Conservation (phyloP, 148 eudicot species). For the Amaranthus hypochondriacus region DNA sequence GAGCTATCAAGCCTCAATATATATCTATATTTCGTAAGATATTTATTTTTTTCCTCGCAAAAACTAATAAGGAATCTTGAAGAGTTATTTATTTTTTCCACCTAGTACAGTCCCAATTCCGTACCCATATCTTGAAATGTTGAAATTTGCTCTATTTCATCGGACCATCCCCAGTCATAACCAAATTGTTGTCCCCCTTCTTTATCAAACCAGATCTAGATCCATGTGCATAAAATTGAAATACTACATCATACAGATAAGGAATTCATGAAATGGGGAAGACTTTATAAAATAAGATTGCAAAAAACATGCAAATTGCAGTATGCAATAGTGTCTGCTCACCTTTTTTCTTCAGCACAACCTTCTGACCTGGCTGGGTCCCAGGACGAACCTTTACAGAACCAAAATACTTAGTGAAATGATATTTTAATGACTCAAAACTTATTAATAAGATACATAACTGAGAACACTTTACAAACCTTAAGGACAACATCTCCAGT, state of each 20-base stretch:
- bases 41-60: too few relatives aligned
- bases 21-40: too few relatives aligned
- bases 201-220: too few relatives aligned
- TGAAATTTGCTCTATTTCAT: too few relatives aligned
- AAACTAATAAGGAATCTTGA: too few relatives aligned
- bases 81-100: too few relatives aligned
- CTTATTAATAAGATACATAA: neutral
- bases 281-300: neutral
- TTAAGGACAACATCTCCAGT: constrained; percentile 89
- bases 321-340: constrained; percentile 16
- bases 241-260: neutral
- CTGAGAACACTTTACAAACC: constrained; percentile 35
- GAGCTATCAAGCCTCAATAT: too few relatives aligned
- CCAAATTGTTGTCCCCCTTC: too few relatives aligned
- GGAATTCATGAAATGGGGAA: neutral
- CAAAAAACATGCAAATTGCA: neutral
- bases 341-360: constrained; percentile 92
- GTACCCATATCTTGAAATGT: too few relatives aligned
- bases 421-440: neutral
- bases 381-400: constrained; percentile 79
- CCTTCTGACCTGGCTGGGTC: constrained; percentile 97
- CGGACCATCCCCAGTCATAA: too few relatives aligned
- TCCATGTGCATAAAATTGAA: neutral
- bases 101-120: too few relatives aligned
- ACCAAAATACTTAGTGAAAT: neutral